A percentile compares a stretch with the other conserved stretches of the same genome.
These are phyloP conservation scores for Antrodiella citrinella DNA, from an alignment of 768 basidiomycete genomes.

Conservation along the genomic window DNA sequence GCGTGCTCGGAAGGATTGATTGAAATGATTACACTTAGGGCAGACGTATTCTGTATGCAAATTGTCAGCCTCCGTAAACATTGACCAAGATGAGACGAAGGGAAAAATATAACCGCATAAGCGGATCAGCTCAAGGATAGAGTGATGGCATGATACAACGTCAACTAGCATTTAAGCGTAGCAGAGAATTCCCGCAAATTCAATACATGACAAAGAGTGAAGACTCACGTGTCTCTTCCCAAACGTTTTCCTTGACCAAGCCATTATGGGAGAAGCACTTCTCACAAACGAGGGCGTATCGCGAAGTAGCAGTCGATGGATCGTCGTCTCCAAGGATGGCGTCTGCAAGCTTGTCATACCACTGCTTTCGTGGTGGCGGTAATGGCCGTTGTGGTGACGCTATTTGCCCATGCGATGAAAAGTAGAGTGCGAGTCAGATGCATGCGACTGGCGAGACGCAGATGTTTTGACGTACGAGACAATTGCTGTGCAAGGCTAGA, in stretches of 20 bases:
- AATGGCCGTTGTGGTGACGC: conserved; percentile 32
- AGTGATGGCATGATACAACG: too few relatives aligned
- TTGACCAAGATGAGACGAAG: too few relatives aligned
- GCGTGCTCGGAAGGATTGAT: conserved; percentile 34
- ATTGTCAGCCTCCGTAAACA: too few relatives aligned
- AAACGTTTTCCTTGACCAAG: conserved; percentile 72
- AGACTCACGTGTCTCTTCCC: conserved; percentile 74
- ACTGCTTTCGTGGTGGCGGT: conserved; percentile 33
- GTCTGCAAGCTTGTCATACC: conserved; percentile 2
- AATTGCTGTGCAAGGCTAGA: conserved; percentile 27
- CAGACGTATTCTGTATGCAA: conserved; percentile 77
- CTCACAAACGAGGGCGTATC: conserved; percentile 84
- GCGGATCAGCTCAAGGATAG: too few relatives aligned
- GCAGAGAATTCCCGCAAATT: background rate
- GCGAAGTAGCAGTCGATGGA: conserved; percentile 30
- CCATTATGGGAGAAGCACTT: conserved; percentile 87
- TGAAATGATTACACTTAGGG: conserved; percentile 82
- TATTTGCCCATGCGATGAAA: conserved; percentile 11
- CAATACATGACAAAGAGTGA: background rate
- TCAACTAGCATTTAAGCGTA: too few relatives aligned
- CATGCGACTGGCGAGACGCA: background rate
- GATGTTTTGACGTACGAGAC: conserved; percentile 26
- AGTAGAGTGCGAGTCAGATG: background rate
- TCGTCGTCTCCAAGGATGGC: conserved; percentile 39
- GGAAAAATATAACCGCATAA: too few relatives aligned